Conservation (phyloP, 306 rosid species). For the Trifolium pratense region DNA sequence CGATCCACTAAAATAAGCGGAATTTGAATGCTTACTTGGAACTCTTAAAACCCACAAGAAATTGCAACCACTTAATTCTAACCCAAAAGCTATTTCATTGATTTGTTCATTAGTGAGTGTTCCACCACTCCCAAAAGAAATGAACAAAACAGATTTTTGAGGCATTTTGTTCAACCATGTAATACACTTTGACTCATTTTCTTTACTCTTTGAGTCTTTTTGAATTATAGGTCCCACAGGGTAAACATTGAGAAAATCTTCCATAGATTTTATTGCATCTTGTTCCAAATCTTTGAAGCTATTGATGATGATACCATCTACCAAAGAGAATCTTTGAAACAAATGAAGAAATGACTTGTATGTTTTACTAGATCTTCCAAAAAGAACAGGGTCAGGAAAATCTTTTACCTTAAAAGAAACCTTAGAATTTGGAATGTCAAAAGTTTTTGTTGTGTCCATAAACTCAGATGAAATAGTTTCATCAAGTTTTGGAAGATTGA, state of each 20-base stretch:
- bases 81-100: slow-evolving; percentile 3
- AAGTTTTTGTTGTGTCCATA: not conserved
- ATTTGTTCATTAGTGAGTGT: slow-evolving; percentile 13
- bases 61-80: slow-evolving; percentile 6
- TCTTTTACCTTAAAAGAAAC: not conserved
- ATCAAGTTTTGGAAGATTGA: not conserved
- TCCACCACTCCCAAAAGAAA: slow-evolving; percentile 38
- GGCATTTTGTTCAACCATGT: slow-evolving; percentile 2
- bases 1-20: not conserved
- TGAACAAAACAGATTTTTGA: not conserved
- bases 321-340: not conserved
- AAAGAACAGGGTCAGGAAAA: not conserved
- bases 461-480: not conserved
- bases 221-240: slow-evolving; percentile 31
- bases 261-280: not conserved
- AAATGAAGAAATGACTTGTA: not conserved
- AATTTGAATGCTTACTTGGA: not conserved
- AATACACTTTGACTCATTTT: not conserved
- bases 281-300: slow-evolving; percentile 11
- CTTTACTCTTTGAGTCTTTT: not conserved
- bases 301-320: not conserved
- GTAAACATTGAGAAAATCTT: not conserved
- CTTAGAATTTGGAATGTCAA: not conserved
- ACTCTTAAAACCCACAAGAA: slow-evolving; percentile 25
- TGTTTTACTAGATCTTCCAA: not conserved